Conservation (phyloP, 352 stramenopile genomes). For the Phytophthora podocarpi region DNA sequence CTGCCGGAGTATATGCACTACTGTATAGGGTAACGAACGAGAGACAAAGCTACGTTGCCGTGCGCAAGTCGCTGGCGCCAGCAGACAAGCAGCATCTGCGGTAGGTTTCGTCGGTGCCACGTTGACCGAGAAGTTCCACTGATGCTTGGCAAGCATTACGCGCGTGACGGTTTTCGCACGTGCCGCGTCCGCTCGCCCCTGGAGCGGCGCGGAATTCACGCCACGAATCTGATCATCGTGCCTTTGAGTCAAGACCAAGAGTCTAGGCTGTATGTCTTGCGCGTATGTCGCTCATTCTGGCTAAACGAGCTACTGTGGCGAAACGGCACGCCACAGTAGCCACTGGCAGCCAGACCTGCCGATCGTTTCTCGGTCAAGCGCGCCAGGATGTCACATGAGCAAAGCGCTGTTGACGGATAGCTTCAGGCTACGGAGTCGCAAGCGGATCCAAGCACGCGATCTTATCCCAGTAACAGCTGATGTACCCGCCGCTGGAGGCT, state of each 20-base stretch:
- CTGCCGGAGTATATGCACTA: not conserved
- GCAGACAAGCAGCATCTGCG: not conserved
- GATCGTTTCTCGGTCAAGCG: constrained; percentile 19
- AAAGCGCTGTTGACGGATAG: not conserved
- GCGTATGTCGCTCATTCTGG: constrained; percentile 5
- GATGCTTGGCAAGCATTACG: constrained; percentile 19
- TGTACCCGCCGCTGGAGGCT: not conserved
- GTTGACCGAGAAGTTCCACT: too few relatives aligned
- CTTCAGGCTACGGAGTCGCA: not conserved
- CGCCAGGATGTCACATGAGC: not conserved
- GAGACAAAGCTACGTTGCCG: not conserved
- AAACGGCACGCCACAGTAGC: not conserved
- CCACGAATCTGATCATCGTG: constrained; percentile 4
- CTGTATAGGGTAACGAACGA: not conserved
- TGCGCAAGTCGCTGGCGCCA: not conserved
- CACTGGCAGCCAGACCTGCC: not conserved
- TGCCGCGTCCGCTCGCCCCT: constrained; percentile 1
- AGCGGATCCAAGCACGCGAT: constrained; percentile 12
- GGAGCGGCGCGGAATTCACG: not conserved
- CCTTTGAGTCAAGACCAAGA: too few relatives aligned
- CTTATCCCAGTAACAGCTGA: constrained; percentile 22
- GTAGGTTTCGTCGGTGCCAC: constrained; percentile 3
- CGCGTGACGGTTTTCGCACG: constrained; percentile 16
- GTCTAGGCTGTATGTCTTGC: constrained; percentile 18
- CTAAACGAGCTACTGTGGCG: constrained; percentile 11